Percentiles rank a stretch among this genome's conserved stretches.
Conservation (phyloP, 2,329 filamentous ascomycete species). For the Aureobasidium vineae region DNA sequence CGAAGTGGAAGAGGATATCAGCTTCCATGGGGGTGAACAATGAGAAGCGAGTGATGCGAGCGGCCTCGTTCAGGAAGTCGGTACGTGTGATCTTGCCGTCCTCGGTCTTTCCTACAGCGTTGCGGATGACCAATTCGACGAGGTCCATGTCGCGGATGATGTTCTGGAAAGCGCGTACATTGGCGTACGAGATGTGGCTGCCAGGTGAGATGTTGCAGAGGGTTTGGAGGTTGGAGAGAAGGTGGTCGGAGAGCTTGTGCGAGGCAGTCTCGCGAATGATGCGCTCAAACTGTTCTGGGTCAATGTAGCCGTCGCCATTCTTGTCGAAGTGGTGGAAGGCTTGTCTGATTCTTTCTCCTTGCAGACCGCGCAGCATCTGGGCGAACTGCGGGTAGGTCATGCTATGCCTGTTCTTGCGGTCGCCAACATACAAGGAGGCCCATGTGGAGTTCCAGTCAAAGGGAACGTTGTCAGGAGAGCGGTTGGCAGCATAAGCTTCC, state of each 20-base stretch:
- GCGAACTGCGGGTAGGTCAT: conserved; percentile 97
- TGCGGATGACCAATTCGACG: conserved; percentile 87
- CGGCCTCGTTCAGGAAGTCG: conserved; percentile 93
- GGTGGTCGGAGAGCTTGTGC: conserved; percentile 96
- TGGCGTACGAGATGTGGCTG: conserved; percentile 95
- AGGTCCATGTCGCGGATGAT: conserved; percentile 97
- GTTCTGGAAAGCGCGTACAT: conserved; percentile 96
- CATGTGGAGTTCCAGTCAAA: conserved; percentile 98
- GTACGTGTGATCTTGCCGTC: conserved; percentile 93
- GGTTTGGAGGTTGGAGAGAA: conserved; percentile 84
- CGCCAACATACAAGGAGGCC: conserved; percentile 91
- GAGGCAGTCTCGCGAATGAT: conserved; percentile 91
- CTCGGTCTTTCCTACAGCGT: conserved; percentile 74
- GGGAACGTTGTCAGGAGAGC: conserved; percentile 77
- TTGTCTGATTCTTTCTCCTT: conserved; percentile 93
- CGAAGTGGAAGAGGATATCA: conserved; percentile 98
- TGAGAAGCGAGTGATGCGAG: conserved; percentile 87
- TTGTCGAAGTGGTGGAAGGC: conserved; percentile 91
- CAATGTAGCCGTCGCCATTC: conserved; percentile 90
- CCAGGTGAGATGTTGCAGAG: conserved; percentile 91
- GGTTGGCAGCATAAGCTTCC: conserved; percentile 81
- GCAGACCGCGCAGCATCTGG: conserved; percentile 93
- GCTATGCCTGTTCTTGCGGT: conserved; percentile 80
- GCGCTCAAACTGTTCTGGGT: conserved; percentile 91
- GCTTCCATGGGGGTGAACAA: conserved; percentile 98